Percentiles rank a stretch among this genome's conserved stretches.
Conservation (phyloP, 371 early-diverging fungal species). For the Rhizopus delemar region DNA sequence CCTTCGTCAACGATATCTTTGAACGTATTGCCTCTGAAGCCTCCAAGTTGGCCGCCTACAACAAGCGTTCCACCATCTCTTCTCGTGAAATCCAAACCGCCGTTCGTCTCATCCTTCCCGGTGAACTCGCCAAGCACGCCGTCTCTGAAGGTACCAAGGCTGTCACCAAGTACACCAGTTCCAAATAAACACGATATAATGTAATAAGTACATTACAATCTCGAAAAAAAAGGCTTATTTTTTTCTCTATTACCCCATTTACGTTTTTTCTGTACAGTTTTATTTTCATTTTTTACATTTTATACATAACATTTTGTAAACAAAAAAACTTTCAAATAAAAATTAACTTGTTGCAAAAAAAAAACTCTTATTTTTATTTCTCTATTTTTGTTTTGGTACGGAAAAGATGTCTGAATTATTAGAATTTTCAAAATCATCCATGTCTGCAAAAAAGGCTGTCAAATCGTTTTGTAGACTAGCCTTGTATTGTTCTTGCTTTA, state of each 20-base stretch:
- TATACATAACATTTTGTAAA: too few species aligned
- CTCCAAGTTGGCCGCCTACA: constrained; percentile 92
- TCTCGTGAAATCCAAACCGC: constrained; percentile 96
- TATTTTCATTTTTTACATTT: too few species aligned
- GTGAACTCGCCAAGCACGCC: constrained; percentile 97
- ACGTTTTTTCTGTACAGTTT: too few species aligned
- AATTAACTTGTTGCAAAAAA: constrained; percentile 14
- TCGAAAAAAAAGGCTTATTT: too few species aligned
- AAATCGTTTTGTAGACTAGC: constrained; percentile 43
- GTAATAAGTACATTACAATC: too few species aligned
- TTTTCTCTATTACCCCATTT: too few species aligned
- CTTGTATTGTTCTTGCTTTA: constrained; percentile 25
- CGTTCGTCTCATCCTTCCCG: constrained; percentile 92
- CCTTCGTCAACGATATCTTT: constrained; percentile 97
- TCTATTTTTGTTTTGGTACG: constrained; percentile 28
- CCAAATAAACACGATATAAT: constrained; percentile 41
- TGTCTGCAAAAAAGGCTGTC: constrained; percentile 50
- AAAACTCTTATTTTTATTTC: not conserved
- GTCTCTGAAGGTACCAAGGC: constrained; percentile 98
- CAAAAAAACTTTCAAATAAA: too few species aligned
- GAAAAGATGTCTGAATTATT: constrained; percentile 41
- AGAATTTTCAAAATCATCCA: constrained; percentile 37
- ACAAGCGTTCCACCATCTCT: constrained; percentile 94
- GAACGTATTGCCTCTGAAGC: constrained; percentile 91
- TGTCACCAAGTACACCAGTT: constrained; percentile 93